Evolutionary conservation across 257 asterid genomes (phyloP), one percentile per base, ranked within the genome.

Genomic region (Mentha longifolia): DNA sequence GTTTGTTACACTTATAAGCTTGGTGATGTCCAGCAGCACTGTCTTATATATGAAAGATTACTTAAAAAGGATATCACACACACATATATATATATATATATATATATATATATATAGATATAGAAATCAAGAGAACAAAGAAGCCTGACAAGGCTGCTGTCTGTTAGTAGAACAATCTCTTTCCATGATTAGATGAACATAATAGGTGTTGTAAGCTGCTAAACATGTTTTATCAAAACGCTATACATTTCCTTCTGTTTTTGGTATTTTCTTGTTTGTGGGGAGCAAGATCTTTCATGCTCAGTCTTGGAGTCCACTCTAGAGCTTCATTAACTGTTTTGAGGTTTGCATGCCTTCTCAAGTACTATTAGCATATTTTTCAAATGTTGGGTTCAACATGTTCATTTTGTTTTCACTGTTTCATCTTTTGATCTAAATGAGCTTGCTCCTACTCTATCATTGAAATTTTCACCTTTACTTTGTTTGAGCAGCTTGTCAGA

Each of bases 401-500:
- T 28, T 71, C 37, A 20, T 39, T 55, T 58, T 76, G n/a, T 62
- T 68, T 49, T 66, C 65, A 22, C 14, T 62, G 13, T 70, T 54
- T 52, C 45, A 3, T 20, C 56, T 20, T 43, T 66, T 60, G 67
- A 57, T 66, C 33, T 30, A 6, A 20, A 65, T 22, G n/a, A 69
- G 7, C 70, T 68, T 33, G 43, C 49, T 54, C 42, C 31, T 67
- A 69, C 37, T 35, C 46, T 65, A 68, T 65, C 56, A 50, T 35
- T 42, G 47, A 42, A 42, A 9, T 4, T 42, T 42, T 66, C 65
- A 17, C 30, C 71, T 72, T 79, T 59, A 39, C 68, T 69, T 81
- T 79, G 64, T 75, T 54, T 82, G 75, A 75, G 67, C 94, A 95
- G 99, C 88, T 87, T 82, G 91, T 88, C 70, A 92, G 81, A 80